Evolutionary conservation across 179 eudicot species (phyloP), one percentile per base, ranked within the genome.

Genomic region (Dionaea muscipula): DNA sequence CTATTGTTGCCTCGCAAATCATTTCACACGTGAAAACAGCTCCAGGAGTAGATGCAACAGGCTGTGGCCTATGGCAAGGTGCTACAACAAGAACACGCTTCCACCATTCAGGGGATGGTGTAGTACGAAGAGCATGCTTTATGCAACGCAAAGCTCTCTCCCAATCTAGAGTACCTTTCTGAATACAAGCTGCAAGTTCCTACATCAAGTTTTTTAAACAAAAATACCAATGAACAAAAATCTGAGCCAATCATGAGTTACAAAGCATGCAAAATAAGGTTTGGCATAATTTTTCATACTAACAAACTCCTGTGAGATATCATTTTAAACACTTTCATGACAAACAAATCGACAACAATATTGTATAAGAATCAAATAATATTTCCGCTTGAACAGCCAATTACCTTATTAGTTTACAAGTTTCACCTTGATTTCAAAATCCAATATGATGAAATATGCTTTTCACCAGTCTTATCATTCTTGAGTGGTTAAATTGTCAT

Each of bases 31-130:
- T 86, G 70, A 90, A 90, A 51, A 86, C 97, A 68, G 97, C 95
- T 60, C 97, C 97, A 51, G 83, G 82, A 63, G 81, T 76, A 18
- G 87, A 76, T 37, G 66, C 79, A 55, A 66, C 78, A 53, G 85
- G 53, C 27, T 73, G 82, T 26, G 44, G 59, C 64, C 85, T 75
- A 51, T 86, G 80, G 68, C 84, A 80, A 38, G 97, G 82, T 36
- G 90, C 95, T 54, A 84, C 72, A 68, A 90, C 79, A 53, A 90
- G 81, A 71, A 90, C 97, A 31, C 95, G 84, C 60, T 75, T 86
- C 97, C 95, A 90, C 97, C 97, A 90, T 53, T 90, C 97, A 25
- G 95, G 88, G 48, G 97, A 86, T 46, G 95, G 95, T 47, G 87
- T 84, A 51, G 76, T 72, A 71, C 95, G 97, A 51, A 86, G 75